phyloP scores from a whole-genome alignment of 768 basidiomycete species.

The Termitomyces titanicus region DNA sequence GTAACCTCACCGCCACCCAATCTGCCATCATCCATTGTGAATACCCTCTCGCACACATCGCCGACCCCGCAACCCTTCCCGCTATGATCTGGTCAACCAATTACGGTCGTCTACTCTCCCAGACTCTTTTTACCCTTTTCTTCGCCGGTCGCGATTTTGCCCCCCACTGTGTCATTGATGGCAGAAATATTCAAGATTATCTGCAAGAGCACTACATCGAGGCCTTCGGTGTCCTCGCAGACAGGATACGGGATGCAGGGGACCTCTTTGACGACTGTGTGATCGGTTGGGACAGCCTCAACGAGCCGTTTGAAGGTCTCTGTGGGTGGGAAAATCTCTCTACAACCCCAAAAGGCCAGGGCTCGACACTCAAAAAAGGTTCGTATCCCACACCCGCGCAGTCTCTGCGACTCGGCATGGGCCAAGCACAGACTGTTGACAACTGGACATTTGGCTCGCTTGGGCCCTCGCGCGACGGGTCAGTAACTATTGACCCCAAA shows the following conservation, averaged over 20 bases:
- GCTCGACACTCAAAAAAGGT: slow-evolving; percentile 79
- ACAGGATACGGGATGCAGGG: slow-evolving; percentile 70
- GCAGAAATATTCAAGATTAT: slow-evolving; percentile 88
- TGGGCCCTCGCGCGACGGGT: slow-evolving; percentile 73
- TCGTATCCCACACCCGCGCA: slow-evolving; percentile 84
- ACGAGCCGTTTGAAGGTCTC: slow-evolving; percentile 90
- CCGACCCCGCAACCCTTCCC: slow-evolving; percentile 74
- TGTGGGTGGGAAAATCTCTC: slow-evolving; percentile 65
- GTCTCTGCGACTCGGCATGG: slow-evolving; percentile 85
- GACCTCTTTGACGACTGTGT: slow-evolving; percentile 82
- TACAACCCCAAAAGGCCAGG: slow-evolving; percentile 60
- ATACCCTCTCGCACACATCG: slow-evolving; percentile 60
- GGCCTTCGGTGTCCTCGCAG: slow-evolving; percentile 73
- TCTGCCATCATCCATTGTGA: slow-evolving; percentile 87
- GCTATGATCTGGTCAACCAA: slow-evolving; percentile 98
- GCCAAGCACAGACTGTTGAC: slow-evolving; percentile 75
- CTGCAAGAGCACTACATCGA: slow-evolving; percentile 73
- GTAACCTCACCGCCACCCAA: slow-evolving; percentile 80
- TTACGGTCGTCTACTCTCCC: slow-evolving; percentile 82
- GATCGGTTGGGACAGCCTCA: slow-evolving; percentile 95
- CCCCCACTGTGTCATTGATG: slow-evolving; percentile 88
- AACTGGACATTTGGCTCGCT: slow-evolving; percentile 76
- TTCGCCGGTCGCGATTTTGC: slow-evolving; percentile 89
- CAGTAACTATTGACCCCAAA: slow-evolving; percentile 80
- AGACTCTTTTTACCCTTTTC: slow-evolving; percentile 93